Evolutionary conservation across 176 grass and related monocot species (phyloP).

Genomic region (Oryza australiensis): DNA sequence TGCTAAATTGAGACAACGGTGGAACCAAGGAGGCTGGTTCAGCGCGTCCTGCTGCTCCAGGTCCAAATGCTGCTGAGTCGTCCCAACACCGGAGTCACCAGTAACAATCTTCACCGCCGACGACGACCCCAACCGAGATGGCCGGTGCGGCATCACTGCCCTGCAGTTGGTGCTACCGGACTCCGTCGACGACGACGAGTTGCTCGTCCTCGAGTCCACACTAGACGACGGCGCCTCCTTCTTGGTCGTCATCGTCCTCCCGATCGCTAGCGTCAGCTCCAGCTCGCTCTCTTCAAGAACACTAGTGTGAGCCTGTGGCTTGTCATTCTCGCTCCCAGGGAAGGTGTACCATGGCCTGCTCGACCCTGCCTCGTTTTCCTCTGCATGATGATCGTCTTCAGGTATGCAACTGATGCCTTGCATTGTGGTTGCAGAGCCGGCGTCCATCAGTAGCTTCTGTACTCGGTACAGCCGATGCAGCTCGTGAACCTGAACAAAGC

Average conservation of each 20-base stretch:
- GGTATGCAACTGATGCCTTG: neutral
- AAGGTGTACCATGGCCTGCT: conserved; percentile 39
- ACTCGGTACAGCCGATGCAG: conserved; percentile 58
- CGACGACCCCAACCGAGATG: conserved; percentile 13
- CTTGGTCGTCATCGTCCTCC: neutral
- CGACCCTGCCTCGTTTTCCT: conserved; percentile 28
- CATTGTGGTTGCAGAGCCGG: neutral
- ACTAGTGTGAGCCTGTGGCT: neutral
- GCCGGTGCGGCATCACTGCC: neutral
- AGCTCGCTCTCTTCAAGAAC: conserved; percentile 38
- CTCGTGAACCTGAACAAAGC: conserved; percentile 46
- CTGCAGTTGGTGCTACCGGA: conserved; percentile 32
- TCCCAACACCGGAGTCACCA: neutral
- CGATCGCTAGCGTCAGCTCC: conserved; percentile 44
- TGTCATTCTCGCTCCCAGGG: neutral
- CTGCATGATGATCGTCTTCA: conserved; percentile 16
- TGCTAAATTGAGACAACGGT: conserved; percentile 45
- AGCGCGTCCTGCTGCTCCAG: conserved; percentile 18
- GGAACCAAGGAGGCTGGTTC: conserved; percentile 46
- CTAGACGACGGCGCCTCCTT: conserved; percentile 35
- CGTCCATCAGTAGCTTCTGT: conserved; percentile 44
- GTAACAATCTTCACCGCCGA: neutral
- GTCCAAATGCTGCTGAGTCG: neutral
- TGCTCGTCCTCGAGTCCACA: conserved; percentile 40
- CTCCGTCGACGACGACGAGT: conserved; percentile 47